Evolutionary conservation across 108 stramenopile genomes (phyloP).

Genomic region (Seminavis robusta): DNA sequence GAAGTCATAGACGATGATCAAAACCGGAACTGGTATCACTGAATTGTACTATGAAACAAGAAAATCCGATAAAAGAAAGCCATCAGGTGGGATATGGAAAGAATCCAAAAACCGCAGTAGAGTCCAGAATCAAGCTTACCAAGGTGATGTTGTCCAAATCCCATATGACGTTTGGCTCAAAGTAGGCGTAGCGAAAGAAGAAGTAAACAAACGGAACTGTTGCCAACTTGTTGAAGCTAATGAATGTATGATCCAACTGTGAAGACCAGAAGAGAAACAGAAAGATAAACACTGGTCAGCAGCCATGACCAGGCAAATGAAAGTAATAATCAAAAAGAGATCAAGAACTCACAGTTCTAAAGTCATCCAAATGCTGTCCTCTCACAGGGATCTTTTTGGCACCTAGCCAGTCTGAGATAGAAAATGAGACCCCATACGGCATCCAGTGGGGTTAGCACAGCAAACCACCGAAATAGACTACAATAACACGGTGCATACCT

Average conservation of each 20-base stretch:
- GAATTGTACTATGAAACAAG: constrained; percentile 36
- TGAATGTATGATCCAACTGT: constrained; percentile 52
- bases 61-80: constrained; percentile 6
- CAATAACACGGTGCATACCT: constrained; percentile 14
- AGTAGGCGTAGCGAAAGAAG: constrained; percentile 51
- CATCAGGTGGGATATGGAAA: neutral
- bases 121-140: constrained; percentile 19
- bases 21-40: constrained; percentile 71
- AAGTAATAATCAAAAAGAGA: too few species aligned
- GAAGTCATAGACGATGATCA: constrained; percentile 93
- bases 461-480: neutral
- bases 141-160: constrained; percentile 35
- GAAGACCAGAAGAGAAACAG: too few species aligned
- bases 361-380: constrained; percentile 82
- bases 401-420: constrained; percentile 19
- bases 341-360: too few species aligned
- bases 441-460: neutral
- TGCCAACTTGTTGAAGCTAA: constrained; percentile 66
- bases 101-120: constrained; percentile 2
- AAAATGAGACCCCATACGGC: neutral
- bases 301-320: too few species aligned
- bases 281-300: too few species aligned
- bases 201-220: constrained; percentile 81
- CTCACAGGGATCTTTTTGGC: constrained; percentile 66
- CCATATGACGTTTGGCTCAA: constrained; percentile 54